Conservation (phyloP, 352 stramenopile species). For the Phytopythium litorale region DNA sequence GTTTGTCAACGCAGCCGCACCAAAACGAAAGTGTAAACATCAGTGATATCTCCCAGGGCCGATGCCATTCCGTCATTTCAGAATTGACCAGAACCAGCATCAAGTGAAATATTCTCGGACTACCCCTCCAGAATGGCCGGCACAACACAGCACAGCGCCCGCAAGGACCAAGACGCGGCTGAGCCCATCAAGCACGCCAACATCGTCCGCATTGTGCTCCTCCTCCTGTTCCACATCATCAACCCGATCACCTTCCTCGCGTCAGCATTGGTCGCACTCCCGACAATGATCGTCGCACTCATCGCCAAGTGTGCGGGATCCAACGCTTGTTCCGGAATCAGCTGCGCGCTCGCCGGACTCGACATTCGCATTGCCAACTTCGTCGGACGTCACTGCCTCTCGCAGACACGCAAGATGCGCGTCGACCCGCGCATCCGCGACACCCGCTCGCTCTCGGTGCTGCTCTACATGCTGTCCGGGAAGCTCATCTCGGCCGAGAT, state of each 20-base stretch:
- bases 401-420: not conserved
- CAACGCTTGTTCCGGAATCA: not conserved
- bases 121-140: not conserved
- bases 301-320: constrained; percentile 1
- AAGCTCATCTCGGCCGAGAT: constrained; percentile 5
- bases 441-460: not conserved
- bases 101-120: not conserved
- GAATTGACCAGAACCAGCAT: not conserved
- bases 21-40: not conserved
- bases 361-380: constrained; percentile 6
- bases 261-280: not conserved
- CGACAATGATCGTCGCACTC: not conserved
- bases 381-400: constrained; percentile 3
- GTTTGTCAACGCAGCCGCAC: too few species aligned
- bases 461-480: not conserved
- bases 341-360: not conserved
- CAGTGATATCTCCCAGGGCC: not conserved
- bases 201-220: not conserved
- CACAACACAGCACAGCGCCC: not conserved
- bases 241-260: not conserved
- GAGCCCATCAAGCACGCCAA: constrained; percentile 1
- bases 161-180: not conserved
- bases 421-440: constrained; percentile 2
- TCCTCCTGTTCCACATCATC: constrained; percentile 3
- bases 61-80: not conserved